Conservation (phyloP, 202 grass and related monocot species). For the Brachypodium distachyon region DNA sequence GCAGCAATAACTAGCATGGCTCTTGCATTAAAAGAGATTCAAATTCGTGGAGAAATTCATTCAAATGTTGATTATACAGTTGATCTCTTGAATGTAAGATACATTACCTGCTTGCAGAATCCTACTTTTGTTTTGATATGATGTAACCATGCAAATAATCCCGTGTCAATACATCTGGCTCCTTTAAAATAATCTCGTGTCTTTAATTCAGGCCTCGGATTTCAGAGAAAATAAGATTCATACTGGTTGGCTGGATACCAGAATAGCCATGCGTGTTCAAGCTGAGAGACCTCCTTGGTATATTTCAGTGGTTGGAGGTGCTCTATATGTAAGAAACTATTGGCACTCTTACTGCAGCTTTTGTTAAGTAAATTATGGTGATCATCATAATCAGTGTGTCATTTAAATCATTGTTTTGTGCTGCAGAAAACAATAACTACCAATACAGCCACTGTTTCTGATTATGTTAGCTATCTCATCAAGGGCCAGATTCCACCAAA, state of each 20-base stretch:
- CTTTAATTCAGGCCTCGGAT: conserved; percentile 48
- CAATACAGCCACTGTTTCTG: conserved; percentile 54
- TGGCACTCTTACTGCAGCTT: background rate
- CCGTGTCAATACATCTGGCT: background rate
- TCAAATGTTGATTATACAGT: conserved; percentile 86
- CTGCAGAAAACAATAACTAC: conserved; percentile 66
- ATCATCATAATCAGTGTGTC: conserved; percentile 3
- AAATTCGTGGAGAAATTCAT: conserved; percentile 82
- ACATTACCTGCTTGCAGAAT: background rate
- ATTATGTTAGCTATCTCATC: conserved; percentile 69
- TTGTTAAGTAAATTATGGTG: background rate
- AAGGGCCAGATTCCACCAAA: conserved; percentile 89
- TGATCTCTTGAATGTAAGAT: conserved; percentile 74
- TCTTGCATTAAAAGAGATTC: conserved; percentile 80
- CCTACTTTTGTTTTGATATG: background rate
- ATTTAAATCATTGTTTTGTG: conserved; percentile 17
- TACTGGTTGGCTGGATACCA: conserved; percentile 70
- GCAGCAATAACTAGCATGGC: conserved; percentile 73
- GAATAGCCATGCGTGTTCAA: conserved; percentile 79
- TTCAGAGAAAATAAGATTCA: conserved; percentile 81
- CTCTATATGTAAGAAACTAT: conserved; percentile 56
- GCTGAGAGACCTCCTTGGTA: conserved; percentile 82
- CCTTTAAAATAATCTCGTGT: background rate
- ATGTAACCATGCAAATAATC: background rate
- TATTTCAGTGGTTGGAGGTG: conserved; percentile 70